Evolutionary conservation across 306 rosid genomes (phyloP), one percentile per base, ranked within the genome.

Genomic region (Spatholobus suberectus): DNA sequence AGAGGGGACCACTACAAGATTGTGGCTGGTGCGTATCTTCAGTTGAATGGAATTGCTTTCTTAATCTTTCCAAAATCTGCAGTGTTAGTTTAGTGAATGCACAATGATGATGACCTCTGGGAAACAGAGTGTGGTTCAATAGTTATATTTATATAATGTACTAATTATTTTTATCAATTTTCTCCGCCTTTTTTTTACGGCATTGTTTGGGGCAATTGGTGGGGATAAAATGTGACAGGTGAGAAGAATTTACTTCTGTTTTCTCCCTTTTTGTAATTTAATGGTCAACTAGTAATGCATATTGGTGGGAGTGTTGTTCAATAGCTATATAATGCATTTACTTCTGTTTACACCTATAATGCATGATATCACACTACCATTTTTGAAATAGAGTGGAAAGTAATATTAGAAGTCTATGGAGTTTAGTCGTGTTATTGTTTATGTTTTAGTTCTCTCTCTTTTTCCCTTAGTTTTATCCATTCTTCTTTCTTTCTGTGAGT

Each of bases 1-100:
- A 2, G 99, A 96, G 85, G 97, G 97, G 80, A 93, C 82, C 84
- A 90, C 92, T 47, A 81, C 99, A 41, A 89, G 86, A 85, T 85
- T 82, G 71, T 92, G 97, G 98, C 94, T 93, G 98, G 99, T 96
- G 74, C 13, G 73, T 52, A 73, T 61, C n/a, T 12, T 21, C n/a
- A 63, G 88, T 86, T 80, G 66, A 77, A 47, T 55, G 68, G 51
- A 75, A 73, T 41, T 81, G 70, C 85, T 37, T 55, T 75, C 67
- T 67, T 41, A 79, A 72, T 77, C 76, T 68, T 46, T 72, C 54
- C 0, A 79, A 61, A 72, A 80, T 26, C 62, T 78, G 78, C 18
- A 9, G 4, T 26, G 75, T 57, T 67, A 38, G 70, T 17, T 84
- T 37, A 41, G 41, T 38, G 72, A 83, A 65, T 27, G 21, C 32